Evolutionary conservation across 2,329 filamentous ascomycete genomes (phyloP), one percentile per base, ranked within the genome.

Genomic region (Phialemonium atrogriseum): DNA sequence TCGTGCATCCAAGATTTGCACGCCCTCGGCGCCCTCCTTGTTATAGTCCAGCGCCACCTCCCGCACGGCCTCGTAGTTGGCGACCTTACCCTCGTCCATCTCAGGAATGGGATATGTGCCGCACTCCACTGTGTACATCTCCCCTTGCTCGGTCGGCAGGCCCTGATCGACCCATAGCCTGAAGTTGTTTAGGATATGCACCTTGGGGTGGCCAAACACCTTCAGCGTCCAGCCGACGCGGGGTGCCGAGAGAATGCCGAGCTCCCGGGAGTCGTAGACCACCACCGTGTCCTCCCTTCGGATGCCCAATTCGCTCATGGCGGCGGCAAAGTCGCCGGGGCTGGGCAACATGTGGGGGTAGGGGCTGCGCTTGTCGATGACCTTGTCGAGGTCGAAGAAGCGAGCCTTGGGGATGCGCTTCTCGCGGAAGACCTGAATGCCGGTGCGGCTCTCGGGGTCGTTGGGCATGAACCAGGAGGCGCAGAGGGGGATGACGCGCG

Each of bases 381-480:
- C 74, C 48, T 78, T 85, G 59, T 98, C 91, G 33, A 98, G 71
- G 57, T 98, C 88, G 57, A 98, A 98, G 73, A 96, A 98, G 19
- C 87, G 83, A 2, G 91, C 82, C 49, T 80, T 79, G 14, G 88
- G 89, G 41, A 98, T 91, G 48, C 86, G 84, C 52, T 79, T 75
- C 52, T 85, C 73, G 44, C 78, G 74, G 66, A 89, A 98, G 25
- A 80, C 77, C 42, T 91, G 70, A 45, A 83, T 76, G 33, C 91
- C 91, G 30, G 75, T 84, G 39, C 87, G 80, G 33, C 75, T 75
- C 18, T 59, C 44, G 13, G 53, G 42, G 45, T 94, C 89, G 56
- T 94, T 96, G 41, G 91, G 91, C 41, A 98, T 74, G 53, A 95
- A 98, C 91, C 91, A 98, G 15, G 86, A 74, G 27, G 88, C 91